Evolutionary conservation across 2,329 filamentous ascomycete genomes (phyloP).

Genomic region (Lasiodiplodia theobromae): DNA sequence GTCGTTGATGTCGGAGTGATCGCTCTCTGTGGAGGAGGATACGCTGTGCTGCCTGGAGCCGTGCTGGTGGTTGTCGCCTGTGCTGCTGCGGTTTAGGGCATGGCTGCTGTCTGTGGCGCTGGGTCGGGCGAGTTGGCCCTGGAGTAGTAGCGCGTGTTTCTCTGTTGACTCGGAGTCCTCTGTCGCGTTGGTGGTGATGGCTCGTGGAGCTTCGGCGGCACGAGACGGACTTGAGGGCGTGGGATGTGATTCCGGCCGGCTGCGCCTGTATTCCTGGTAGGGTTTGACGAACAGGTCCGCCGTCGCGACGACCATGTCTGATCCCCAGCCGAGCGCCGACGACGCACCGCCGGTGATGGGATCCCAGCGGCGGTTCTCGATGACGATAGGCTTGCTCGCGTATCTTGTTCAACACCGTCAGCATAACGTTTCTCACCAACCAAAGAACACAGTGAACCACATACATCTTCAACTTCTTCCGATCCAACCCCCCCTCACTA

Average conservation of each 20-base stretch:
- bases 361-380: slow-evolving; percentile 58
- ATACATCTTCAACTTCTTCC: slow-evolving; percentile 75
- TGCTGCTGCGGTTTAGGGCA: no score
- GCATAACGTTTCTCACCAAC: not conserved
- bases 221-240: not conserved
- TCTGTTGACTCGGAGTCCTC: no score
- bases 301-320: slow-evolving; percentile 64
- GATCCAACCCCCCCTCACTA: slow-evolving; percentile 66
- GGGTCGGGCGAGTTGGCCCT: not conserved
- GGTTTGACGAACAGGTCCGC: slow-evolving; percentile 57
- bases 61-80: no score
- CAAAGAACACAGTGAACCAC: no score
- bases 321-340: slow-evolving; percentile 62
- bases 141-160: no score
- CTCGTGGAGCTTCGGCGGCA: no score
- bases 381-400: slow-evolving; percentile 1
- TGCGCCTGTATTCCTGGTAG: slow-evolving; percentile 11
- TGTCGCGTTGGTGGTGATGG: no score
- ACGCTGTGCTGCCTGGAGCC: no score
- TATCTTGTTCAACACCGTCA: not conserved
- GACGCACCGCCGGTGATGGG: slow-evolving; percentile 70
- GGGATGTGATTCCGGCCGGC: not conserved
- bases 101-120: not conserved
- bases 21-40: no score
- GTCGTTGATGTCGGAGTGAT: no score